phyloP scores from a whole-genome alignment of 1,284 basidiomycete species.

The Xerocomus amazonicus region DNA sequence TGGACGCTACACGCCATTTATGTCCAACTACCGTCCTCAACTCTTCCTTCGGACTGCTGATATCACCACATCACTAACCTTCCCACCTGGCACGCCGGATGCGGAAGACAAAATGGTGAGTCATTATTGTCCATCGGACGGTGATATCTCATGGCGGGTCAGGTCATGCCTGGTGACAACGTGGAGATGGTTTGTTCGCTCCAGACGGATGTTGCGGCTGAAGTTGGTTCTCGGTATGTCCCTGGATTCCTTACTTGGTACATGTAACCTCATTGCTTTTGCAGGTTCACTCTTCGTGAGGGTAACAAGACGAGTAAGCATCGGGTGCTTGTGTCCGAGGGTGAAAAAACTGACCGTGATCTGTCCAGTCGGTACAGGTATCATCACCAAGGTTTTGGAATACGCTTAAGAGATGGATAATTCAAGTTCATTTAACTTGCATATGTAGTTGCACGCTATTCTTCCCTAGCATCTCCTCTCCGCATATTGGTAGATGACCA shows the following conservation, averaged over 20 bases:
- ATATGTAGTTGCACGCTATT: constrained; percentile 24
- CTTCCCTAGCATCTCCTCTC: constrained; percentile 19
- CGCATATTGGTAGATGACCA: constrained; percentile 17
- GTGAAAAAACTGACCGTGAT: constrained; percentile 7
- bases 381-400: constrained; percentile 80
- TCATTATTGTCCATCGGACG: neutral
- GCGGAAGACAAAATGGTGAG: constrained; percentile 79
- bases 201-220: constrained; percentile 86
- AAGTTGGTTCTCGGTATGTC: constrained; percentile 80
- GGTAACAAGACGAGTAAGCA: constrained; percentile 87
- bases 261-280: constrained; percentile 1
- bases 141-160: constrained; percentile 13
- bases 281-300: constrained; percentile 93
- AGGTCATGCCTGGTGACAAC: constrained; percentile 99
- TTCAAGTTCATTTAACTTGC: constrained; percentile 17
- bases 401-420: constrained; percentile 22
- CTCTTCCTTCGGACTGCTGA: constrained; percentile 97
- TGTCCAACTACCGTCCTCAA: constrained; percentile 95
- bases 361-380: constrained; percentile 79
- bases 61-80: constrained; percentile 82
- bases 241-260: neutral
- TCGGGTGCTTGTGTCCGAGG: neutral
- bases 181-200: constrained; percentile 90
- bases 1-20: constrained; percentile 97
- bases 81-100: constrained; percentile 79